Evolutionary conservation across 495 filamentous ascomycete species (phyloP).

Genomic region (Tuber indicum): DNA sequence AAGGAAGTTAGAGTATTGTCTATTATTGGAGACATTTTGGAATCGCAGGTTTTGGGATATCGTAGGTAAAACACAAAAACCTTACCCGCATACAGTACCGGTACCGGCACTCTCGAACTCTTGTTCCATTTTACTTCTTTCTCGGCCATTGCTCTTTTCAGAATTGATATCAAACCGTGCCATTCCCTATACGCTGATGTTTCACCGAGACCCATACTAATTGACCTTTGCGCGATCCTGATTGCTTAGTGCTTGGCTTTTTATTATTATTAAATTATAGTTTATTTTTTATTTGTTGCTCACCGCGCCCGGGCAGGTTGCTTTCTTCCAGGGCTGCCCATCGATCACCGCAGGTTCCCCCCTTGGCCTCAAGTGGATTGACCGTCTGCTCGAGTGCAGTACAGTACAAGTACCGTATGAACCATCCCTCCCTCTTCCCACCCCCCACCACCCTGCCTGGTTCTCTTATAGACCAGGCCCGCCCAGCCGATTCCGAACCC

Average conservation of each 20-base stretch:
- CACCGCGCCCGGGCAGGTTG: not conserved
- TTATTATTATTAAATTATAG: not conserved
- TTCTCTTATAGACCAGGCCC: conserved; percentile 39
- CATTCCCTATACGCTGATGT: not conserved
- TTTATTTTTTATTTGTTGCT: not conserved
- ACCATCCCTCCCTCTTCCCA: conserved; percentile 9
- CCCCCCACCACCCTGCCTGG: conserved; percentile 28
- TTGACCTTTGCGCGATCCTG: conserved; percentile 16
- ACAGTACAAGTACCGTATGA: not conserved
- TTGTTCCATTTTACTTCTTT: not conserved
- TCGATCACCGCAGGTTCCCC: not conserved
- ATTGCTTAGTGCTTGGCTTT: conserved; percentile 23
- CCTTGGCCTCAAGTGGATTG: not conserved
- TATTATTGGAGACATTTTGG: not conserved
- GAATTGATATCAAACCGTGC: not conserved
- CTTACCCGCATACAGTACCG: not conserved
- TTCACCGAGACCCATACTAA: not conserved
- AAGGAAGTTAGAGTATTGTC: not conserved
- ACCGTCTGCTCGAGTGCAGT: not conserved
- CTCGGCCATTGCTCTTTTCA: not conserved
- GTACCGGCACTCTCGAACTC: not conserved
- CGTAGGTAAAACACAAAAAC: not conserved
- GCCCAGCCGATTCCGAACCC: conserved; percentile 22
- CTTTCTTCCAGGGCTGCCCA: not conserved
- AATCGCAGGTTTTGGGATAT: not conserved